Evolutionary conservation across 2,329 filamentous ascomycete species (phyloP), one percentile per base, ranked within the genome.

Genomic region (Pochonia chlamydosporia): DNA sequence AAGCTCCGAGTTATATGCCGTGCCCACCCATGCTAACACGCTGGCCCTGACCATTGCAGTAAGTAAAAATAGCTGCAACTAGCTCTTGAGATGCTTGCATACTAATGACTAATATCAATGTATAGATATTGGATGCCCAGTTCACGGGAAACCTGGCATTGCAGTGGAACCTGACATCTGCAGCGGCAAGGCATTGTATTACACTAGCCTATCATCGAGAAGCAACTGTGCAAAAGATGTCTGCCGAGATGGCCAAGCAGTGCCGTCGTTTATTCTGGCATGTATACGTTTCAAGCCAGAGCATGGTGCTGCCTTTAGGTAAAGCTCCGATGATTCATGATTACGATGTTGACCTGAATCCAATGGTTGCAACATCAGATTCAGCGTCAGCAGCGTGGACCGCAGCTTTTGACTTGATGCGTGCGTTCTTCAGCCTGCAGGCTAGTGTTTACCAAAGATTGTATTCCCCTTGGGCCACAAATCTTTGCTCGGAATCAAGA

Each of bases 201-300:
- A 49, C 50, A 8, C 14, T 56, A 4, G 54, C 53, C 16, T 56
- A 56, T n/a, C 48, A 56, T 16, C 36, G 54, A n/a, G 45, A 51
- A 23, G 50, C 47, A 16, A 46, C 44, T 24, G 30, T 50, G 5
- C 46, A 37, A 2, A 40, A 50, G 4, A 10, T 54, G 9, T 24
- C 49, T 1, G 30, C 44, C 9, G 33, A 50, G 2, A 45, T 52
- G 30, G 44, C 53, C 1, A 42, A 50, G 14, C 43, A 45, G 16
- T 49, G 44, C 24, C 44, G 53, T 5, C 45, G 48, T 1, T 35
- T 56, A 4, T 56, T 56, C 28, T 56, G 54, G 54, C 53, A 55
- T 33, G 43, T 55, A 16, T 56, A 54, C 39, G 48, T 53, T 9
- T 51, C 53, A 3, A 53, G 55, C 9, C 43, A 48, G 5, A 44